Conservation (phyloP, 108 stramenopile genomes). For the Asterionellopsis glacialis region DNA sequence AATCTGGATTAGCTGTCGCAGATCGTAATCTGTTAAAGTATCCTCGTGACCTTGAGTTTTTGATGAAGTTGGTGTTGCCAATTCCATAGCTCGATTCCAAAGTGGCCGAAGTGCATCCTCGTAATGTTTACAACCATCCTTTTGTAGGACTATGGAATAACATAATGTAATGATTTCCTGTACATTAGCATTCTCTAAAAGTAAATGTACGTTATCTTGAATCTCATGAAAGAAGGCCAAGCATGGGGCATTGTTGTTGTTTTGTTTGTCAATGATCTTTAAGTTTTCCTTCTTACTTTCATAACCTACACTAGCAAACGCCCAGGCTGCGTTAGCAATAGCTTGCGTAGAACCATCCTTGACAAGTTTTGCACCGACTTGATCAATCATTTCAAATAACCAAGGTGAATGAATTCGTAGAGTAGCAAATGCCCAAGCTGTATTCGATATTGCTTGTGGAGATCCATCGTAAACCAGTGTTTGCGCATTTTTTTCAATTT, state of each 20-base stretch:
- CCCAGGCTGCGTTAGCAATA: constrained; percentile 14
- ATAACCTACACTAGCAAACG: constrained; percentile 10
- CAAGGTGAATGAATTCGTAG: not conserved
- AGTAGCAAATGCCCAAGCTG: constrained; percentile 16
- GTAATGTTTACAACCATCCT: not conserved
- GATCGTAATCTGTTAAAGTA: not conserved
- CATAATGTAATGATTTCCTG: not conserved
- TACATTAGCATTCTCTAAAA: constrained; percentile 7
- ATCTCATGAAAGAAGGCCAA: constrained; percentile 15
- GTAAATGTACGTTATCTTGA: constrained; percentile 1
- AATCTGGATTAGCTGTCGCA: not conserved
- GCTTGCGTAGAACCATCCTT: constrained; percentile 7
- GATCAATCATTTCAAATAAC: constrained; percentile 12
- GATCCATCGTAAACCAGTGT: constrained; percentile 5
- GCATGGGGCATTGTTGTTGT: constrained; percentile 4
- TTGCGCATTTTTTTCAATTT: constrained; percentile 2
- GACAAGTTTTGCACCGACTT: not conserved
- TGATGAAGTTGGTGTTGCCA: not conserved
- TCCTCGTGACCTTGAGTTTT: not conserved
- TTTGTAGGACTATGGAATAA: not conserved
- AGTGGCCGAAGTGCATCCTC: not conserved
- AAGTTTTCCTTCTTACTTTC: constrained; percentile 1
- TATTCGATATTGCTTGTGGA: constrained; percentile 6
- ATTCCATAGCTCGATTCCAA: not conserved
- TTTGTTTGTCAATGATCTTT: constrained; percentile 6